Evolutionary conservation across 192 early-diverging fungal genomes (phyloP), one percentile per base, ranked within the genome.

Genomic region (Spizellomyces sp.): DNA sequence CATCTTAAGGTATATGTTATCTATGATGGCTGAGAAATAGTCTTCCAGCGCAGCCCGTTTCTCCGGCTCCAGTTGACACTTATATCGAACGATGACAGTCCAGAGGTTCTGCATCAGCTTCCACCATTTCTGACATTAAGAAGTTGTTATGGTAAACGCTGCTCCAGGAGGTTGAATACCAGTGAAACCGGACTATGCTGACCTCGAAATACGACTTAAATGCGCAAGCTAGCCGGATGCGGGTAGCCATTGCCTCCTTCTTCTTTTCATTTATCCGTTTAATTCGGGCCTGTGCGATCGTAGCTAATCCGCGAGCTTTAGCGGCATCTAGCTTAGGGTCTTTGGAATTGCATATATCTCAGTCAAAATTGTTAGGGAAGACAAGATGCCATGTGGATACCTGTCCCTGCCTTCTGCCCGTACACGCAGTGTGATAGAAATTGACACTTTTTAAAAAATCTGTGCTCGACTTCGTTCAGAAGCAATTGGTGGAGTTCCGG

Each of bases 1-100:
- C 58, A 70, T 14, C 58, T 70, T 70, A 43, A 70, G 41, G 4
- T 41, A 17, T 46, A 57, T 57, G 47, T 70, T 70, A 10, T 60
- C 12, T n/a, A 60, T 57, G 46, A 70, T 61, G 4, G 68, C 68
- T 5, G 9, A 56, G 50, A 58, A 60, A 42, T 46, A 70, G 17
- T 70, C 47, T 41, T n/a, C 22, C 21, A 70, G 59, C 1, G 68
- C 43, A 5, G 19, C 43, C 8, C 61, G 68, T 7, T 19, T 12
- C n/a, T 48, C 43, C 6, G 68, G 68, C 27, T 59, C 68, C 1
- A 62, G 43, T 17, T 45, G 21, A 46, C 68, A 60, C 46, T 61
- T 60, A 14, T 60, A 27, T 15, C n/a, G 7, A 36, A 57, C 44
- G 9, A 70, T 48, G 45, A 60, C 10, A 8, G 41, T 42, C n/a